Base-by-base conservation (phyloP, 1,284 basidiomycete species). In the Crepidotus sp. region DNA sequence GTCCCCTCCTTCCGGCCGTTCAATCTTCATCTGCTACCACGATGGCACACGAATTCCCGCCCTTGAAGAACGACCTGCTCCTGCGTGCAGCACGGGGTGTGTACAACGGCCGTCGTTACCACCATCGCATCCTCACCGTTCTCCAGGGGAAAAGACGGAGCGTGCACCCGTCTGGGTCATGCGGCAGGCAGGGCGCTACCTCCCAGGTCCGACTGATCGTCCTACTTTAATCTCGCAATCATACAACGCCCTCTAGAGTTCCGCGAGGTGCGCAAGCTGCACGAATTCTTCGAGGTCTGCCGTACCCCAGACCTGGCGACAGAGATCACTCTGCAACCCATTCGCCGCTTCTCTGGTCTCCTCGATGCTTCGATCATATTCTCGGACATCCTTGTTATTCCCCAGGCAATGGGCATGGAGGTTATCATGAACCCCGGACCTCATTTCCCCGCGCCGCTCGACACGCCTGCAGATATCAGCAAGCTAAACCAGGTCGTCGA, bases 121-220 rank as follows among this genome's bases (percentile, higher is more conserved):
- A 44, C 31, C 22, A 26, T 29, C 33, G 13, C 29, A 11, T 29
- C 11, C 32, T 39, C 31, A 45, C 36, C 45, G 25, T 40, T 8
- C 35, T 49, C 29, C 51, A 84, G 90, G 92, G 10, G 82, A 95
- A 65, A 71, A 78, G 61, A 94, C 92, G 0, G 86, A 90, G 58
- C 80, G 90, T 46, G 91, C 95, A 2, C 95, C 95, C 10, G 92
- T 96, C 50, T 99, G 95, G 95, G 88, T 98, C 50, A 99, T 99
- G 95, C 79, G 96, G 25, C 95, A 99, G 63, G 96, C 96, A 15
- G 94, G 95, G 35, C 77, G 94, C 42, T 96, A 96, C 66, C 77
- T 97, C 40, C 93, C 93, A 64, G 93, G 91, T 91, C 58, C 64
- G 71, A 64, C 43, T 30, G 14, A 46, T 21, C 18, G 40, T 39